These are phyloP conservation scores for Russula emetica DNA, from an alignment of 768 basidiomycete species.

Conservation along the genomic window DNA sequence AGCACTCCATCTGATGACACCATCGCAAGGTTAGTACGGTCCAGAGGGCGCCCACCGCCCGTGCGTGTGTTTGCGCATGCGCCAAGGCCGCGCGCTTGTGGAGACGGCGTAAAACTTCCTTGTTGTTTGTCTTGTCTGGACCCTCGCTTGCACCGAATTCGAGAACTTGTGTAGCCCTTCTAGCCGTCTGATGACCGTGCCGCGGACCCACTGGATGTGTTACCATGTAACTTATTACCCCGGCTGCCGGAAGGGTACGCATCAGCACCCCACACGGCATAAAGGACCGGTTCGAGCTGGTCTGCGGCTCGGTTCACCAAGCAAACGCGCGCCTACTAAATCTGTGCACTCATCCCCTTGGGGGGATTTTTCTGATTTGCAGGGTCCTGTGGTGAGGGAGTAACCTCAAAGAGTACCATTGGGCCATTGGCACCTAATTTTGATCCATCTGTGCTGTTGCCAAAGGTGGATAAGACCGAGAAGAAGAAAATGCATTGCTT, in stretches of 20 bases:
- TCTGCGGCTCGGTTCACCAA: slow-evolving; percentile 1
- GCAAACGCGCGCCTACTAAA: slow-evolving; percentile 9
- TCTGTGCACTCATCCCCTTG: not conserved
- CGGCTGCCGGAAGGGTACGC: not conserved
- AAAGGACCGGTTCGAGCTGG: slow-evolving; percentile 11
- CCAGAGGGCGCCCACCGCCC: slow-evolving; percentile 2
- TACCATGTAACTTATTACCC: not conserved
- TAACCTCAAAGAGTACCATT: not conserved
- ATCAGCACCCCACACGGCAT: not conserved
- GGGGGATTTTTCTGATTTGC: not conserved
- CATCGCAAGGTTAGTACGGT: slow-evolving; percentile 12
- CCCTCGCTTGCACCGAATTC: not conserved
- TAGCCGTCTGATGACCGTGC: not conserved
- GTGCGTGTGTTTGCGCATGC: not conserved
- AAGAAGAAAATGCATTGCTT: not conserved
- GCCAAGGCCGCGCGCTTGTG: not conserved
- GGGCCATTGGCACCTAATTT: not conserved
- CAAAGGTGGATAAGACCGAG: slow-evolving; percentile 10
- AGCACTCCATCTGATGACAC: slow-evolving; percentile 8
- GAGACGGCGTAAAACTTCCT: not conserved
- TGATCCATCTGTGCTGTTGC: not conserved
- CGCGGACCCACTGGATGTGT: not conserved
- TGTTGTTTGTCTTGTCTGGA: not conserved
- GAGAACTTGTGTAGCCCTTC: not conserved
- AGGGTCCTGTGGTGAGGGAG: not conserved